phyloP scores from a whole-genome alignment of 148 eudicot genomes.

The Rheum nobile region DNA sequence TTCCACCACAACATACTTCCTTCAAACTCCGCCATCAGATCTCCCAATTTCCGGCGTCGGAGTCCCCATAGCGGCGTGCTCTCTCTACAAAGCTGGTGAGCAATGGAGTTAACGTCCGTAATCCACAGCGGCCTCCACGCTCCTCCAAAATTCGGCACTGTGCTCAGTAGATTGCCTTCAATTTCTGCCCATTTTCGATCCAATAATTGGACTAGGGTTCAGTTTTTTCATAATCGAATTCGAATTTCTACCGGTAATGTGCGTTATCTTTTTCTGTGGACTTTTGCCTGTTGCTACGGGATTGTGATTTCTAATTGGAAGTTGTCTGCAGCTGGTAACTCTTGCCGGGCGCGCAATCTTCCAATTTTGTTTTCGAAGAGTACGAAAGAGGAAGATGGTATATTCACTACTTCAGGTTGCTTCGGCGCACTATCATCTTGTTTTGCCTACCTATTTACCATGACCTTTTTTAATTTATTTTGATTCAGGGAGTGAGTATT shows the following conservation, averaged over 20 bases:
- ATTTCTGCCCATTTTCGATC: not conserved
- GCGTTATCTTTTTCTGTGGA: not conserved
- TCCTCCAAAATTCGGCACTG: constrained; percentile 18
- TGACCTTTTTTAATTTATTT: not conserved
- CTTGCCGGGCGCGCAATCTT: constrained; percentile 12
- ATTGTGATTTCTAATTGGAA: not conserved
- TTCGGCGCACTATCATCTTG: not conserved
- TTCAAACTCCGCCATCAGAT: not conserved
- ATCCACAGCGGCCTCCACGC: constrained; percentile 23
- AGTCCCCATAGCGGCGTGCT: not conserved
- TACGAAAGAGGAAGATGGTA: constrained; percentile 45
- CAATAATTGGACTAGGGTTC: constrained; percentile 14
- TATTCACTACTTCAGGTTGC: constrained; percentile 43
- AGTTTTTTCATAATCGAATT: constrained; percentile 11
- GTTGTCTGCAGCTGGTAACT: constrained; percentile 22
- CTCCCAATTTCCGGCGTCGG: constrained; percentile 5
- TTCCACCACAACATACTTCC: not conserved
- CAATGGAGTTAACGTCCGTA: constrained; percentile 36
- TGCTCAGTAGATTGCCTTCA: constrained; percentile 13
- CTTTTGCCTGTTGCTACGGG: not conserved
- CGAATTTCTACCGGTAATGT: constrained; percentile 19
- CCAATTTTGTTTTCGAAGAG: constrained; percentile 27
- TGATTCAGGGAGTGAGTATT: not conserved
- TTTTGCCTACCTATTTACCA: not conserved
- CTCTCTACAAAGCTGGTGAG: not conserved